A percentile compares a stretch with the other conserved stretches of the same genome.
Evolutionary conservation across 371 early-diverging fungal genomes (phyloP).

Genomic region (Rhizopus stolonifer): DNA sequence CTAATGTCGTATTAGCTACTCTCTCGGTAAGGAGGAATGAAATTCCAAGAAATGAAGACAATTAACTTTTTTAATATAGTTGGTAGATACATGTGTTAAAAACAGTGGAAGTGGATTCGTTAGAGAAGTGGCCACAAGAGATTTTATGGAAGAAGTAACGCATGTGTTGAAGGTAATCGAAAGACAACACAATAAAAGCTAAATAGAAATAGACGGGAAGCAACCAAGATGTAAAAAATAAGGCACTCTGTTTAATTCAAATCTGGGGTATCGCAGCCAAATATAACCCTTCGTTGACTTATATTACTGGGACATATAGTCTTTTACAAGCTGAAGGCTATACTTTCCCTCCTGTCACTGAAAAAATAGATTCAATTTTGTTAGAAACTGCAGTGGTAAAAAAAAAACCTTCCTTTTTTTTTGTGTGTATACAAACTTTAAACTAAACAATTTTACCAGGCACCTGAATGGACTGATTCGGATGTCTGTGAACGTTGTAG

Average conservation of each 20-base stretch:
- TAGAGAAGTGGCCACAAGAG: conserved; percentile 84
- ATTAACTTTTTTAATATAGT: conserved; percentile 44
- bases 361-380: conserved; percentile 67
- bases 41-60: neutral
- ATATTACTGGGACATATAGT: conserved; percentile 76
- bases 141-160: conserved; percentile 86
- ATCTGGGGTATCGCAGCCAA: conserved; percentile 87
- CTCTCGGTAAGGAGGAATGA: conserved; percentile 63
- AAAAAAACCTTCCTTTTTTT: neutral
- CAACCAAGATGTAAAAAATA: conserved; percentile 73
- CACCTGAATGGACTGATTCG: conserved; percentile 96
- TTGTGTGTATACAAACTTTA: too few species aligned
- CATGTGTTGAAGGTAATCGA: conserved; percentile 59
- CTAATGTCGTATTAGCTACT: conserved; percentile 89
- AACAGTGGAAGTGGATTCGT: conserved; percentile 91
- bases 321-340: conserved; percentile 73
- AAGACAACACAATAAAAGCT: neutral
- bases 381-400: conserved; percentile 72
- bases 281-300: conserved; percentile 72
- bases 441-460: conserved; percentile 44
- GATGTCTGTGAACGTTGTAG: conserved; percentile 94
- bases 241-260: conserved; percentile 76
- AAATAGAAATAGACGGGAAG: conserved; percentile 33
- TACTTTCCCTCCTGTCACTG: conserved; percentile 73
- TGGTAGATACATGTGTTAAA: conserved; percentile 92